Conservation (phyloP, 768 basidiomycete species). For the Naganishia kalamii region DNA sequence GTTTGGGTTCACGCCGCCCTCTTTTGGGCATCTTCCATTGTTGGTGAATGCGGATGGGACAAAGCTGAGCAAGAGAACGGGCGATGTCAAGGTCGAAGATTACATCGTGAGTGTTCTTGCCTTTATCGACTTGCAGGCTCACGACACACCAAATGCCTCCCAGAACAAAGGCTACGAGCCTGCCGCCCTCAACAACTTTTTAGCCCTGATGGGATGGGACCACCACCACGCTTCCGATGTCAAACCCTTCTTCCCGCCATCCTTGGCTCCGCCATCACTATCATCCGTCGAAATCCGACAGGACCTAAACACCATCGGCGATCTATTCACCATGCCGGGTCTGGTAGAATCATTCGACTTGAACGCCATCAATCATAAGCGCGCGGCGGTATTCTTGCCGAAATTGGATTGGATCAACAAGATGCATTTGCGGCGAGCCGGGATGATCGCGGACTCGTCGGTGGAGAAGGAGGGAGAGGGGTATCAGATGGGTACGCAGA, state of each 20-base stretch:
- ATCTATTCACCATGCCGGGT: slow-evolving; percentile 51
- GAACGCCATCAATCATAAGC: slow-evolving; percentile 67
- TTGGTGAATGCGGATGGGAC: slow-evolving; percentile 81
- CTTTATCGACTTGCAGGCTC: neutral
- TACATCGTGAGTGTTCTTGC: slow-evolving; percentile 61
- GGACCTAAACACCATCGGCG: slow-evolving; percentile 18
- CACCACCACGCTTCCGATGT: slow-evolving; percentile 46
- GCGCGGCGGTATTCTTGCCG: slow-evolving; percentile 67
- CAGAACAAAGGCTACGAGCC: slow-evolving; percentile 87
- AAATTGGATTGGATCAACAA: slow-evolving; percentile 88
- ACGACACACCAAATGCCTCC: too few relatives aligned
- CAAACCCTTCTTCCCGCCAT: slow-evolving; percentile 22
- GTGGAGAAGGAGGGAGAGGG: slow-evolving; percentile 21
- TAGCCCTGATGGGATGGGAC: slow-evolving; percentile 92
- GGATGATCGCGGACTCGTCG: slow-evolving; percentile 45
- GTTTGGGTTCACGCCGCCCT: slow-evolving; percentile 63
- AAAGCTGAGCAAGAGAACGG: slow-evolving; percentile 91
- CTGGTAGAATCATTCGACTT: slow-evolving; percentile 76
- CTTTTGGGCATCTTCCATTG: slow-evolving; percentile 86
- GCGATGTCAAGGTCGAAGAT: slow-evolving; percentile 76
- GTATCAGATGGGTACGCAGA: neutral
- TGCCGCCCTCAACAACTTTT: slow-evolving; percentile 80
- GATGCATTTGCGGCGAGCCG: slow-evolving; percentile 63
- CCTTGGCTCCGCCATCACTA: neutral
- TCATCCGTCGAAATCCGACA: neutral